Evolutionary conservation across 805 yeast genomes (phyloP), one percentile per base, ranked within the genome.

Genomic region (Ogataea trehaloabstinens): DNA sequence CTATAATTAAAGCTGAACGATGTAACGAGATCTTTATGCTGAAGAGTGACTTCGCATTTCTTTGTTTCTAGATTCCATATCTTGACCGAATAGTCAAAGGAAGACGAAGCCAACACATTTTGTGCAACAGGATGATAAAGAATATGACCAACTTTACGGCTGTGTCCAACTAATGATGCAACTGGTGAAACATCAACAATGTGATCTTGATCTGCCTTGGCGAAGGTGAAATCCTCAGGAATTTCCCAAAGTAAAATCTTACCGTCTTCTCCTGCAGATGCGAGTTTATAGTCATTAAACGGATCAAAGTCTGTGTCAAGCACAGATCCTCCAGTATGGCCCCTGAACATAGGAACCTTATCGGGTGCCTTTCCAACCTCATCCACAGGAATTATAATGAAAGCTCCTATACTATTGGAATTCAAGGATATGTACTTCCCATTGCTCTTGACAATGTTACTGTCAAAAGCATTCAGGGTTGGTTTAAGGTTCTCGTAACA

Each of bases 291-390:
- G 42, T 80, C 81, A 59, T 91, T 77, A 61, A 90, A 93, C 2
- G 99, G 99, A 64, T 89, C 85, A 71, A 91, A 93, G 41, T 86
- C 95, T 0, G 98, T 91, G 65, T 93, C 99, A 51, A 93, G 73
- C 24, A 93, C 97, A 6, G 95, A 83, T 19, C 95, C 96, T 18
- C 95, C 96, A 22, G 90, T 85, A 62, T 91, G 99, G 12, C 99
- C 99, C 55, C 96, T 79, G 64, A 91, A 93, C 49, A 93, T 72
- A 2, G 99, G 93, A 34, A 89, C 90, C 44, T 82, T 78, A 52
- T 93, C 99, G 4, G 96, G 97, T 6, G 90, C 81, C 59, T 90
- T 93, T 7, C 99, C 98, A 15, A 78, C 82, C 61, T 91, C 96
- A 6, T 61, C 60, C 19, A 87, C 68, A 2, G 99, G 99, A 44